Evolutionary conservation across 192 early-diverging fungal species (phyloP).

Genomic region (Spizellomyces punctatus): DNA sequence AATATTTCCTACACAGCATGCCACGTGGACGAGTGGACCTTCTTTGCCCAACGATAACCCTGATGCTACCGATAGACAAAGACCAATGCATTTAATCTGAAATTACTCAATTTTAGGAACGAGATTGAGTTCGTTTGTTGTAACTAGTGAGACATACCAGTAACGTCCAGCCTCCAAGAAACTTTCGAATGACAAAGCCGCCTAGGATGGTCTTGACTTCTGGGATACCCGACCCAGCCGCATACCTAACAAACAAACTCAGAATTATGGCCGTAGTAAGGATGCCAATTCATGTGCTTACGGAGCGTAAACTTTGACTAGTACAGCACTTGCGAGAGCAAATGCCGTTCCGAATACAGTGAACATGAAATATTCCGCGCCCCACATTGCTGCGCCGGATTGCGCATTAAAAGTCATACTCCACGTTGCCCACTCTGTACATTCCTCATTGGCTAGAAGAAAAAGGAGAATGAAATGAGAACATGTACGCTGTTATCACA

Average conservation of each 20-base stretch:
- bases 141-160: conserved; percentile 50
- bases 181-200: conserved; percentile 94
- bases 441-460: conserved; percentile 7
- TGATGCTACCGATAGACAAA: conserved; percentile 52
- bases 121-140: neutral
- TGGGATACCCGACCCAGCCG: conserved; percentile 77
- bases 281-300: conserved; percentile 8
- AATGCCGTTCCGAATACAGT: conserved; percentile 38
- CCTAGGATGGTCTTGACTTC: conserved; percentile 97
- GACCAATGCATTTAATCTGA: conserved; percentile 78
- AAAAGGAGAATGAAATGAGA: neutral
- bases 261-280: neutral
- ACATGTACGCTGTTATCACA: neutral
- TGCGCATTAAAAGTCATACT: conserved; percentile 14
- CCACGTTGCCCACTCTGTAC: conserved; percentile 47
- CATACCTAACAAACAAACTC: conserved; percentile 40
- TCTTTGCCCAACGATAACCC: conserved; percentile 63
- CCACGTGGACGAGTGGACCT: conserved; percentile 94
- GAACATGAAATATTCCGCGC: conserved; percentile 42
- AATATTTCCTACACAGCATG: conserved; percentile 91
- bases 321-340: conserved; percentile 36
- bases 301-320: conserved; percentile 50
- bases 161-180: conserved; percentile 87
- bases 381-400: conserved; percentile 10
- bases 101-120: neutral